Evolutionary conservation across 169 alveolate species (phyloP).

Genomic region (Blepharisma undulans): DNA sequence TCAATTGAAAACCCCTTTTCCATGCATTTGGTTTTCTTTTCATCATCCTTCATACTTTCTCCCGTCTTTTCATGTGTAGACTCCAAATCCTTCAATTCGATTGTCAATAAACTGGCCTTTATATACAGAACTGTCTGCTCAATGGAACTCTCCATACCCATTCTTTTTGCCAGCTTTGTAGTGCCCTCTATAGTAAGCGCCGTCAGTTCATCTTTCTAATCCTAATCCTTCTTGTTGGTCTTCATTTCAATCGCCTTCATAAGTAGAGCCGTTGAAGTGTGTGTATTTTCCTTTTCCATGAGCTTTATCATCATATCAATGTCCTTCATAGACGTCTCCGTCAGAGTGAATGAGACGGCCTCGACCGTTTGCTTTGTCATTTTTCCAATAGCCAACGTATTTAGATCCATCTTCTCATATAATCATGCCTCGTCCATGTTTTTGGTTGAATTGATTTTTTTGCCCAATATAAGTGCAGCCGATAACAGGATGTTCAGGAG

Average conservation of each 20-base stretch:
- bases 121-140: slow-evolving; percentile 67
- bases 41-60: slow-evolving; percentile 60
- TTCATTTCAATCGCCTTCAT: slow-evolving; percentile 67
- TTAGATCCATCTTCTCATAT: neutral
- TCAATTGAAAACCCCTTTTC: slow-evolving; percentile 65
- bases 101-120: slow-evolving; percentile 61
- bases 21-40: slow-evolving; percentile 58
- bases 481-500: neutral
- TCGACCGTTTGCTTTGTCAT: slow-evolving; percentile 52
- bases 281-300: slow-evolving; percentile 89
- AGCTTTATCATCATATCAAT: slow-evolving; percentile 66
- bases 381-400: slow-evolving; percentile 43
- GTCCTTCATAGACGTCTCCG: slow-evolving; percentile 56
- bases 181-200: slow-evolving; percentile 55
- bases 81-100: slow-evolving; percentile 59
- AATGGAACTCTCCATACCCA: slow-evolving; percentile 66
- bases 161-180: slow-evolving; percentile 58
- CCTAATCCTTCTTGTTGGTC: slow-evolving; percentile 74
- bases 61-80: slow-evolving; percentile 55
- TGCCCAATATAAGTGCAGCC: neutral
- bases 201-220: slow-evolving; percentile 57
- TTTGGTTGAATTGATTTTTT: neutral
- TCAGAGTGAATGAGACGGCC: slow-evolving; percentile 60
- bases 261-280: slow-evolving; percentile 78
- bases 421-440: neutral